A percentile compares a stretch with the other conserved stretches of the same genome.
These are phyloP conservation scores for Psilocybe cubensis DNA, from an alignment of 768 basidiomycete species.

Conservation along the genomic window DNA sequence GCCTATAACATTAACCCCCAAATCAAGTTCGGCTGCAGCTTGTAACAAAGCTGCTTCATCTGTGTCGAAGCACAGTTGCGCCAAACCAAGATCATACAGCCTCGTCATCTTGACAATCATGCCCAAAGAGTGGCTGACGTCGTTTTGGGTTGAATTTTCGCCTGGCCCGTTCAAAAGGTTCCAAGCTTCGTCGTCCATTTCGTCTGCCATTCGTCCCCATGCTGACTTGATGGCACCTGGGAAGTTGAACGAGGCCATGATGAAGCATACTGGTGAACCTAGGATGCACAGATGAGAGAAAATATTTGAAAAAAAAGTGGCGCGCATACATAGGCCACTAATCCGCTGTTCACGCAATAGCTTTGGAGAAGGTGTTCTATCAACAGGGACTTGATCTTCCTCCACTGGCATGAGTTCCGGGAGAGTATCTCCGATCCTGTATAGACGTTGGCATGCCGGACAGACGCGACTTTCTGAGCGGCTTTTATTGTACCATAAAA, in stretches of 20 bases:
- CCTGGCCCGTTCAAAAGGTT: constrained; percentile 52
- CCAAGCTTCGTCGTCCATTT: constrained; percentile 73
- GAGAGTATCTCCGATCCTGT: constrained; percentile 68
- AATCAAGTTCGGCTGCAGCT: constrained; percentile 1
- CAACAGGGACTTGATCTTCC: constrained; percentile 23
- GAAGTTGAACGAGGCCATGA: constrained; percentile 68
- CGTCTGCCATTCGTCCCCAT: constrained; percentile 71
- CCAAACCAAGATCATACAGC: constrained; percentile 72
- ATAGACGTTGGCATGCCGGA: constrained; percentile 76
- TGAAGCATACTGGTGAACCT: constrained; percentile 82
- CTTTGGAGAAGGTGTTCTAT: constrained; percentile 15
- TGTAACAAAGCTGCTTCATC: constrained; percentile 22
- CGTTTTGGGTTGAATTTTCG: constrained; percentile 37
- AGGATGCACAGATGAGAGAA: constrained; percentile 4
- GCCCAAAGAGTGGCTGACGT: constrained; percentile 45
- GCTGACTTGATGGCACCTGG: constrained; percentile 64
- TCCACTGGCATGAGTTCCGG: constrained; percentile 44
- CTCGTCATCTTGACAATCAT: constrained; percentile 80
- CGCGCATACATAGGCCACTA: constrained; percentile 73
- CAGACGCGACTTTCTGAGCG: constrained; percentile 71
- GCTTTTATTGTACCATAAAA: constrained; percentile 88
- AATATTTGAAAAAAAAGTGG: not conserved
- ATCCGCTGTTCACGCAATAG: constrained; percentile 62
- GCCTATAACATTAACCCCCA: not conserved
- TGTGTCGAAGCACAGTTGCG: constrained; percentile 56